Conservation (phyloP, 345 rosid species). For the Syzygium grande region DNA sequence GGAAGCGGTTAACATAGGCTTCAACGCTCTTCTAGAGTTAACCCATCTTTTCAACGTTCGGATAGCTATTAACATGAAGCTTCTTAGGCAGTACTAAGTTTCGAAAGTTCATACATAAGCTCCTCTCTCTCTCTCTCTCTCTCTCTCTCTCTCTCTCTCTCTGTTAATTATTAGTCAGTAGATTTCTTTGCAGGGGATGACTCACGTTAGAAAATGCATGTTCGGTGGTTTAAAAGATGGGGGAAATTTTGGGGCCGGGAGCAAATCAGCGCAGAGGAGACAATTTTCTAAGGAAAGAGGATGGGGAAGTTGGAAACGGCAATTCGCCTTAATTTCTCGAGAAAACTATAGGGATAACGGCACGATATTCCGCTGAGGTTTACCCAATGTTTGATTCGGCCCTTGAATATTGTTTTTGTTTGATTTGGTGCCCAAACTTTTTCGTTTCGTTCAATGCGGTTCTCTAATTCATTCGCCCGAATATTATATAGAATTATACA, state of each 20-base stretch:
- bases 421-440: background rate
- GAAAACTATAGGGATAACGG: background rate
- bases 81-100: background rate
- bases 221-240: no score
- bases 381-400: background rate
- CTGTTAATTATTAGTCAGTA: background rate
- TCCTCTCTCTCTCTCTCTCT: background rate
- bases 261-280: background rate
- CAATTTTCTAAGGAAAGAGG: background rate
- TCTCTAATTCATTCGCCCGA: background rate
- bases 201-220: background rate
- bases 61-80: background rate
- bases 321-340: background rate
- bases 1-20: background rate
- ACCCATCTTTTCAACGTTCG: background rate
- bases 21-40: background rate
- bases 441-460: background rate
- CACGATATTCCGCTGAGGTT: background rate
- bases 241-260: no score
- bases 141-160: background rate
- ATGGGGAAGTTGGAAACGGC: background rate
- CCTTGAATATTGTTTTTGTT: background rate
- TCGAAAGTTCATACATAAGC: background rate
- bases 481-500: background rate
- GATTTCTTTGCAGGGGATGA: background rate